Base-by-base conservation (phyloP, 83 land plant species). In the Isoetes engelmannii region DNA sequence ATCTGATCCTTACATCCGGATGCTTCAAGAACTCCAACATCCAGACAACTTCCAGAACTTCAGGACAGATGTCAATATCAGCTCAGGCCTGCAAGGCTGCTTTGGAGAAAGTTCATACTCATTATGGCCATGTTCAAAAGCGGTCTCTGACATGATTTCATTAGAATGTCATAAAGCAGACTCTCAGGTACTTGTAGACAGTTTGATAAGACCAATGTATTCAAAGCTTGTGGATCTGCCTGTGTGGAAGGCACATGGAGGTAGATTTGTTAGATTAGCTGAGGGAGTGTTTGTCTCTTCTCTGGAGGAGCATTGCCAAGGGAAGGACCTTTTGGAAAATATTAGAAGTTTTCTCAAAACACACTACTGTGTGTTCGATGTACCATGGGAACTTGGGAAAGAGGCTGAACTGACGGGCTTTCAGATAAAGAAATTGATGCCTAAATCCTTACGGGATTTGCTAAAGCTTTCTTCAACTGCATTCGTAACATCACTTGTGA, bases 261-360 rank as follows among this genome's bases (percentile, higher is more conserved):
- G 99, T 44, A 76, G 69, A 47, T 42, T 86, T 57, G 92, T 87
- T 21, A 94, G 84, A 79, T 91, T 85, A 54, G 70, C 76, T 9
- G 99, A 94, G 67, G 99, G 99, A 28, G 90, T 94, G 89, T 94
- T 94, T 72, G 84, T 94, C 68, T 72, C 88, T n/a, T 85, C 86
- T 60, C 84, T 90, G 53, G 84, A 83, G 9, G 72, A 48, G 67
- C 83, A 69, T n/a, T 72, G 63, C 6, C 74, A 75, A 45, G 81
- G 79, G 44, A 74, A 74, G 69, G 61, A 83, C 53, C 90, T 87
- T 5, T 87, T 88, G 47, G 86, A 80, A 49, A 83, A 92, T 12
- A 92, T 94, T 73, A 87, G 89, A 75, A 79, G 78, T 56, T 94
- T 90, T 73, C 82, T 94, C 21, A 94, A 83, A 60, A 85, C 95